Percentiles rank a stretch among this genome's conserved stretches.
phyloP scores from a whole-genome alignment of 2,329 filamentous ascomycete species.

The Gremmenia infestans region DNA sequence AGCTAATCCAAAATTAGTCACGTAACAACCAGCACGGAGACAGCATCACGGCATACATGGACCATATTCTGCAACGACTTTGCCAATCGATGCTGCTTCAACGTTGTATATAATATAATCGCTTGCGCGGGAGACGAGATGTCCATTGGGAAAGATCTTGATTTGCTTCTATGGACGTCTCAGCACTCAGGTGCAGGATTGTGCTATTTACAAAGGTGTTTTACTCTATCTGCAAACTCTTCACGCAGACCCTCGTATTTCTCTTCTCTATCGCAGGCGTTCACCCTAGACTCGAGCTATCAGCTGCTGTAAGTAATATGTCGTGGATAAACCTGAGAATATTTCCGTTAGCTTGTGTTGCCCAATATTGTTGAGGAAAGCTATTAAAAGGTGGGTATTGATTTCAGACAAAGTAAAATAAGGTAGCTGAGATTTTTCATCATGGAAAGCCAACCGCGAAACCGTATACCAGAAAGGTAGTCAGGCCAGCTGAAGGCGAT shows the following conservation, averaged over 20 bases:
- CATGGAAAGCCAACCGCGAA: slow-evolving; percentile 70
- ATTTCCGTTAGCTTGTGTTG: slow-evolving; percentile 22
- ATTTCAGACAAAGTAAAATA: slow-evolving; percentile 80
- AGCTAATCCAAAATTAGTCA: slow-evolving; percentile 47
- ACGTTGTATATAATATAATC: slow-evolving; percentile 99
- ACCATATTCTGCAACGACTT: slow-evolving; percentile 81
- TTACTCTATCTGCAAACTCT: slow-evolving; percentile 86
- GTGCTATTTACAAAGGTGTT: slow-evolving; percentile 40
- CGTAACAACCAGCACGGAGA: not conserved
- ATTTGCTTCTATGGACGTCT: slow-evolving; percentile 64
- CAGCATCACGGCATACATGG: slow-evolving; percentile 64
- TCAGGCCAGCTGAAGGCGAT: slow-evolving; percentile 62
- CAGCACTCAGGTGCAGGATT: slow-evolving; percentile 31
- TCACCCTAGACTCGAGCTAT: slow-evolving; percentile 57
- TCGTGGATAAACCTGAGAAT: slow-evolving; percentile 5
- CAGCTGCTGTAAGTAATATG: slow-evolving; percentile 25
- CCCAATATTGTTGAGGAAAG: slow-evolving; percentile 4
- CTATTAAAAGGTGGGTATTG: slow-evolving; percentile 16
- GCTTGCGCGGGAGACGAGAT: slow-evolving; percentile 91
- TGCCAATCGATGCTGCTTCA: slow-evolving; percentile 85
- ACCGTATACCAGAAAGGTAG: slow-evolving; percentile 71
- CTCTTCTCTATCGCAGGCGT: slow-evolving; percentile 90
- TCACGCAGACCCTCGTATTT: slow-evolving; percentile 75
- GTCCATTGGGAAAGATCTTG: slow-evolving; percentile 88
- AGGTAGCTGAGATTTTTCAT: slow-evolving; percentile 99